These are phyloP conservation scores for Saussurea involucrata DNA, from an alignment of 129 eudicot species.

Conservation along the genomic window DNA sequence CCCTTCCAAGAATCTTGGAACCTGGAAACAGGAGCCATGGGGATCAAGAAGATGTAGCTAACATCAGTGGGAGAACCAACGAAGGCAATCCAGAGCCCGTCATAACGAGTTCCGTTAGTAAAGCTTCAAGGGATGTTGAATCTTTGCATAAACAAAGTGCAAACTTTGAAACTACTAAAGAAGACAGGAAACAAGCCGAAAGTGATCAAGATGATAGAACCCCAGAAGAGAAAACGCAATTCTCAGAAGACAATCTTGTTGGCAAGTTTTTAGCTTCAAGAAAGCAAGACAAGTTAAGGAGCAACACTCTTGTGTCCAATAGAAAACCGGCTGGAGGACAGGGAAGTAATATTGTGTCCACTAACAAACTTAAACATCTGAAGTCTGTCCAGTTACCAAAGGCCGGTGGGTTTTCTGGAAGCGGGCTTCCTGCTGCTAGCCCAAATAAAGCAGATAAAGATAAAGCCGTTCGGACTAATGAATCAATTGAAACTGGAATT, in stretches of 20 bases:
- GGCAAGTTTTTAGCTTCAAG: constrained; percentile 44
- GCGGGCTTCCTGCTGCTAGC: constrained; percentile 22
- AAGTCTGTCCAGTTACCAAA: constrained; percentile 60
- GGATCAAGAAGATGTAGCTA: constrained; percentile 18
- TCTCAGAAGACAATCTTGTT: constrained; percentile 44
- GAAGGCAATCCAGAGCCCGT: constrained; percentile 14
- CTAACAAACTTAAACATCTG: constrained; percentile 55
- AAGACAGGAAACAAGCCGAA: constrained; percentile 18
- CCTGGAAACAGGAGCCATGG: constrained; percentile 16
- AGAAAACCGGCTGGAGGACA: constrained; percentile 53
- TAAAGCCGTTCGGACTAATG: constrained; percentile 19
- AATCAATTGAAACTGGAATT: constrained; percentile 26
- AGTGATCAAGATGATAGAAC: constrained; percentile 27
- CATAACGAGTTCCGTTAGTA: constrained; percentile 14
- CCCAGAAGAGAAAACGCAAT: constrained; percentile 29
- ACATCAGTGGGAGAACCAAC: neutral
- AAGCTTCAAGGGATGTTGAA: constrained; percentile 4
- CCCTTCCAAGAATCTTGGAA: constrained; percentile 18
- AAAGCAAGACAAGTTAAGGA: constrained; percentile 48
- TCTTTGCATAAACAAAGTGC: constrained; percentile 22
- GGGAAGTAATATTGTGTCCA: constrained; percentile 22
- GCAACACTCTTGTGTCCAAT: constrained; percentile 45
- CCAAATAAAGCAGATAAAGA: constrained; percentile 27
- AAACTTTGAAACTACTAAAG: constrained; percentile 21
- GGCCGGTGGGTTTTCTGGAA: constrained; percentile 29